phyloP scores from a whole-genome alignment of 2,329 filamentous ascomycete genomes.

The Diaporthe ilicicola region DNA sequence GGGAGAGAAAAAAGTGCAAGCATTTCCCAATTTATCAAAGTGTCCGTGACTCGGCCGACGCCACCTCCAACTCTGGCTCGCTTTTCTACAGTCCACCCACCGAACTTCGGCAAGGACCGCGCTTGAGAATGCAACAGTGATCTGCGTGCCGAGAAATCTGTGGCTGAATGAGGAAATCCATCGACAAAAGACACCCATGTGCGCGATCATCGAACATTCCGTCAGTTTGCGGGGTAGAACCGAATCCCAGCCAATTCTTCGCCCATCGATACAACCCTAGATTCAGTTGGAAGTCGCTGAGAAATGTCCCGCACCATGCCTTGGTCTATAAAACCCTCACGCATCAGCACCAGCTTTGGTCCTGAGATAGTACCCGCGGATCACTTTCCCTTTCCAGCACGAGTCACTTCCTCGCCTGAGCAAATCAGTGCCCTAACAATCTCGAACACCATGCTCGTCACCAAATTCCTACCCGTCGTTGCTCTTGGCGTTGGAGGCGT shows the following conservation, averaged over 20 bases:
- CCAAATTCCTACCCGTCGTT: conserved; percentile 14
- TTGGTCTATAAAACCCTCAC: not conserved
- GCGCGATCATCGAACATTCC: not conserved
- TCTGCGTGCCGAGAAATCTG: not conserved
- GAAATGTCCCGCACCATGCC: not conserved
- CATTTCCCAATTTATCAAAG: conserved; percentile 22
- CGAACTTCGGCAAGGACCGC: not conserved
- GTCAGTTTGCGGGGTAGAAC: conserved; percentile 5
- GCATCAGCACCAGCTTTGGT: not conserved
- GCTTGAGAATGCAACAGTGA: not conserved
- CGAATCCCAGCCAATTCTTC: not conserved
- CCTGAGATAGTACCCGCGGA: not conserved
- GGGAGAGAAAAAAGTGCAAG: not conserved
- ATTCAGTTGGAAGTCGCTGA: not conserved
- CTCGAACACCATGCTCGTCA: conserved; percentile 15
- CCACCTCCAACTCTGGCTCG: not conserved
- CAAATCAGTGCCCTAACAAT: not conserved
- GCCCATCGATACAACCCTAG: not conserved
- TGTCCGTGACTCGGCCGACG: conserved; percentile 23
- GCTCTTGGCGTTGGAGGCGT: conserved; percentile 27
- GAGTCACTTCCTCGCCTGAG: not conserved
- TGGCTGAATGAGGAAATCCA: conserved; percentile 17
- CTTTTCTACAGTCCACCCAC: not conserved
- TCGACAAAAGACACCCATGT: conserved; percentile 16
- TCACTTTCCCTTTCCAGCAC: not conserved